phyloP scores from a whole-genome alignment of 2,329 filamentous ascomycete species.

The Stagonosporopsis cucurbitacearum region DNA sequence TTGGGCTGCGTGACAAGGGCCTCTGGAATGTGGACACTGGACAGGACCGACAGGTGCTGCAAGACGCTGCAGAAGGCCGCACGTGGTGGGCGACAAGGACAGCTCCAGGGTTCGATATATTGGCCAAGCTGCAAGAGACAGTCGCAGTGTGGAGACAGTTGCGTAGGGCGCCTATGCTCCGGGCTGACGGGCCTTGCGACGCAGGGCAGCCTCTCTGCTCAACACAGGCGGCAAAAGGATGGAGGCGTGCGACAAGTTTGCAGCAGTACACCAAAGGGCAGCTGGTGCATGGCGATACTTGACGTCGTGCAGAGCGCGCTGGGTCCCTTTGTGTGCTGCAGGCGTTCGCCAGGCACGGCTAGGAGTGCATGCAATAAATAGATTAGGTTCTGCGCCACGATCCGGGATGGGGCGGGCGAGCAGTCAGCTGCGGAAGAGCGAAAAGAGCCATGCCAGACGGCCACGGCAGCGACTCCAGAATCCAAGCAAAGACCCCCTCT shows the following conservation, averaged over 20 bases:
- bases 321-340: constrained; percentile 12
- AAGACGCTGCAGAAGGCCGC: constrained; percentile 8
- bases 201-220: constrained; percentile 1
- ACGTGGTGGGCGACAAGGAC: constrained; percentile 14
- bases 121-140: constrained; percentile 28
- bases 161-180: not conserved
- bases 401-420: constrained; percentile 16
- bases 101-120: constrained; percentile 28
- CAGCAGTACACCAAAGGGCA: constrained; percentile 10
- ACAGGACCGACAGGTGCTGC: constrained; percentile 5
- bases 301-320: constrained; percentile 13
- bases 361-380: constrained; percentile 17
- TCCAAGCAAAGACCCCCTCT: constrained; percentile 14
- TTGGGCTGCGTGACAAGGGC: not conserved
- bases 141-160: constrained; percentile 2
- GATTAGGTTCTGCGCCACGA: constrained; percentile 19
- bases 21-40: constrained; percentile 12
- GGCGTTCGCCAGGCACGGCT: constrained; percentile 14
- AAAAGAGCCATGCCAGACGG: constrained; percentile 1
- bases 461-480: too few species aligned
- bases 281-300: constrained; percentile 1
- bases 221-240: constrained; percentile 2
- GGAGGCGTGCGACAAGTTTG: constrained; percentile 18
- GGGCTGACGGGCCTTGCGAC: constrained; percentile 15
- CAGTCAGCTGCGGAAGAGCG: constrained; percentile 19